A percentile compares a stretch with the other conserved stretches of the same genome.
These are phyloP conservation scores for Strigomonas galati DNA, from an alignment of 208 protist species.

Conservation along the genomic window DNA sequence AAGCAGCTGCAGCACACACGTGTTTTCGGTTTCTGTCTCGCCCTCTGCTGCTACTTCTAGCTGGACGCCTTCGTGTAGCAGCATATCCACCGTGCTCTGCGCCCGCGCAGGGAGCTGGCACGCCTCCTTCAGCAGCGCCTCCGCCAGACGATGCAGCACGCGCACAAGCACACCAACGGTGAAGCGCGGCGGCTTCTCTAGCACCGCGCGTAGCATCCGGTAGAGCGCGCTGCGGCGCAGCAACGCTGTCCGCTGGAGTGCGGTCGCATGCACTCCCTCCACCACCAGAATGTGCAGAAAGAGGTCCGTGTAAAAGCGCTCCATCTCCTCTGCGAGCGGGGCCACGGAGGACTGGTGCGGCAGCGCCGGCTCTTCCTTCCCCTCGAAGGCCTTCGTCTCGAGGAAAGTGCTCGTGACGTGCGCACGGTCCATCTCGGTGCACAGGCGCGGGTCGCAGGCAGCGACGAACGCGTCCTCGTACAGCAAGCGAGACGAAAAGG, in stretches of 20 bases:
- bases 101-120: slow-evolving; percentile 13
- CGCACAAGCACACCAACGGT: slow-evolving; percentile 53
- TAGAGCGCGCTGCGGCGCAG: slow-evolving; percentile 30
- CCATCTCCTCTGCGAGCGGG: slow-evolving; percentile 61
- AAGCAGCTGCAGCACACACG: slow-evolving; percentile 27
- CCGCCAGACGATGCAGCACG: slow-evolving; percentile 45
- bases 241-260: slow-evolving; percentile 20
- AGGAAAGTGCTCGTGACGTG: slow-evolving; percentile 52
- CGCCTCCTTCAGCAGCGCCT: slow-evolving; percentile 21
- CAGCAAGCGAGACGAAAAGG: slow-evolving; percentile 58
- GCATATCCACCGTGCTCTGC: slow-evolving; percentile 22
- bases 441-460: slow-evolving; percentile 59
- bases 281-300: slow-evolving; percentile 29
- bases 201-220: slow-evolving; percentile 27
- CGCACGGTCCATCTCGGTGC: slow-evolving; percentile 67
- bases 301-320: slow-evolving; percentile 62
- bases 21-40: not conserved
- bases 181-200: slow-evolving; percentile 45
- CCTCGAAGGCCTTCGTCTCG: slow-evolving; percentile 67
- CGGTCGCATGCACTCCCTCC: not conserved
- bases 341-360: slow-evolving; percentile 21
- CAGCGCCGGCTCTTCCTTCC: slow-evolving; percentile 43
- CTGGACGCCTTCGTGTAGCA: slow-evolving; percentile 21
- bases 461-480: slow-evolving; percentile 44
- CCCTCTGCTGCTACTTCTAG: not conserved